Evolutionary conservation across 257 asterid genomes (phyloP).

Genomic region (Solanum corneliomulleri): DNA sequence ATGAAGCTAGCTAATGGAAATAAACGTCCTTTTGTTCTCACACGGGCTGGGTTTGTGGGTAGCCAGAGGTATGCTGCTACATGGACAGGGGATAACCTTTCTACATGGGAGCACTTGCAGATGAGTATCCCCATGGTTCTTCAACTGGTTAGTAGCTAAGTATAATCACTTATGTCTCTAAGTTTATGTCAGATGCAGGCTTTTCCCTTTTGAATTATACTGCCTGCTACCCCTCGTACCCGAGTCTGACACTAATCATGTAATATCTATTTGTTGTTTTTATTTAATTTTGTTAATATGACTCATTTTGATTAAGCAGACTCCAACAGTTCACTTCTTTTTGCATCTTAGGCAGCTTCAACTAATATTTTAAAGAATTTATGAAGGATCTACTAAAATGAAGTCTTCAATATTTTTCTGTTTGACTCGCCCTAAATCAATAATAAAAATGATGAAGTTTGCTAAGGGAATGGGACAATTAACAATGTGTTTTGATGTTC

Average conservation of each 20-base stretch:
- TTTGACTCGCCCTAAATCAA: neutral
- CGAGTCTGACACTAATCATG: neutral
- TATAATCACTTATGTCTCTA: neutral
- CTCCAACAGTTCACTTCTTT: neutral
- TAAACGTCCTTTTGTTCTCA: constrained; percentile 88
- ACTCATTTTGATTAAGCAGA: neutral
- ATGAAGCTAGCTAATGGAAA: constrained; percentile 66
- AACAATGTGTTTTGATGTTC: neutral
- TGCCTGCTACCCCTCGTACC: neutral
- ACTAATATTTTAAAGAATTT: neutral
- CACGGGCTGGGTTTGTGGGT: constrained; percentile 96
- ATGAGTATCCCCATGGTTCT: constrained; percentile 95
- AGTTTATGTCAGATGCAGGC: neutral
- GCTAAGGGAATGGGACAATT: neutral
- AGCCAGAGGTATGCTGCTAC: constrained; percentile 97
- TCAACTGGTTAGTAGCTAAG: constrained; percentile 57
- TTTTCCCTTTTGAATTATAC: neutral
- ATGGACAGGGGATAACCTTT: constrained; percentile 97
- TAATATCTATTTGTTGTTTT: neutral
- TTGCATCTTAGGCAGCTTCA: neutral
- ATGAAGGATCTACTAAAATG: neutral
- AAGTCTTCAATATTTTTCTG: neutral
- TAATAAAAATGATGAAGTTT: neutral
- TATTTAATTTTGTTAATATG: neutral
- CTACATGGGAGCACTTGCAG: constrained; percentile 96